These are phyloP conservation scores for Murraya koenigii DNA, from an alignment of 345 rosid genomes.

Conservation along the genomic window DNA sequence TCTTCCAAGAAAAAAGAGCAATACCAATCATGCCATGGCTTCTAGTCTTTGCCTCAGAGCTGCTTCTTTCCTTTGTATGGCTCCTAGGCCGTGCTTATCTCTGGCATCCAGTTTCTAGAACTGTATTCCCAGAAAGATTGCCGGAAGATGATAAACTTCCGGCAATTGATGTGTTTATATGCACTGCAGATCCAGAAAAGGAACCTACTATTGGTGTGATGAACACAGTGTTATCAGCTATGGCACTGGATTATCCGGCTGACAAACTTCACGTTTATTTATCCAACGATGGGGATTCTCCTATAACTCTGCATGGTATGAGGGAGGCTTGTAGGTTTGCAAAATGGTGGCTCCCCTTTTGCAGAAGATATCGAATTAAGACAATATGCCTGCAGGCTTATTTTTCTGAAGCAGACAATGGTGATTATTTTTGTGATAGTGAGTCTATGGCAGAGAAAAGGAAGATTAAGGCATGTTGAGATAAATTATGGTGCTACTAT, in stretches of 20 bases:
- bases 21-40: conserved; percentile 12
- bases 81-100: conserved; percentile 25
- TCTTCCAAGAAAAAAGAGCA: conserved; percentile 11
- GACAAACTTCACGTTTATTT: conserved; percentile 46
- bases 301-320: conserved; percentile 30
- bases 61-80: conserved; percentile 36
- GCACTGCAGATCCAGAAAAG: conserved; percentile 42
- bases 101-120: conserved; percentile 37
- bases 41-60: conserved; percentile 27
- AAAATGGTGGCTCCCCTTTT: conserved; percentile 50
- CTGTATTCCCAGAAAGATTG: conserved; percentile 34
- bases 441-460: conserved; percentile 16
- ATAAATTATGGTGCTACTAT: neutral
- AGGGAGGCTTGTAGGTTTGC: conserved; percentile 42
- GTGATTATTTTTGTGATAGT: neutral
- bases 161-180: conserved; percentile 38
- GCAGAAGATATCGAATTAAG: conserved; percentile 14
- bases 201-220: conserved; percentile 42
- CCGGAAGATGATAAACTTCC: conserved; percentile 28
- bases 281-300: conserved; percentile 39
- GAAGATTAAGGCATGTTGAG: conserved; percentile 21
- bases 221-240: conserved; percentile 43
- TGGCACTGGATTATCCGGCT: conserved; percentile 45
- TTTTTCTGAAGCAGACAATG: conserved; percentile 20
- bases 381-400: conserved; percentile 1